These are phyloP conservation scores for Sechiopsis laciniata DNA, from an alignment of 306 rosid genomes.

Conservation along the genomic window DNA sequence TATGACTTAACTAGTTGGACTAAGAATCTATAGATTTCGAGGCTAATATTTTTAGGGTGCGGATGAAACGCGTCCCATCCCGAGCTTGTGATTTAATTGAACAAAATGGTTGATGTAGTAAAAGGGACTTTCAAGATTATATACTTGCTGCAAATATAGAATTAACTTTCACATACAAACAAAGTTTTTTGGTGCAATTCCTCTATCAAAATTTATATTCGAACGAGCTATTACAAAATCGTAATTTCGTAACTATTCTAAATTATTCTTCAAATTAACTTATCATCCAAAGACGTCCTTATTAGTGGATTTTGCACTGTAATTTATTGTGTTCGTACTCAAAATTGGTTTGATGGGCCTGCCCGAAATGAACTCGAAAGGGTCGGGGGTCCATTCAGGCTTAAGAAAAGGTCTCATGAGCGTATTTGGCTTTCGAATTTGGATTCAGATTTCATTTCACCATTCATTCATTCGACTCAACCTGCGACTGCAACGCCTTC, in stretches of 20 bases:
- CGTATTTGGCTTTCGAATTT: too few relatives aligned
- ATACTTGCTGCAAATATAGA: too few relatives aligned
- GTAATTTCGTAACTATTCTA: too few relatives aligned
- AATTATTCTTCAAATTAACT: too few relatives aligned
- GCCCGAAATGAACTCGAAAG: neutral
- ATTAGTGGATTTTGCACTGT: too few relatives aligned
- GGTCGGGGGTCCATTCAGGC: conserved; percentile 14
- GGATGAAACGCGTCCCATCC: conserved; percentile 75
- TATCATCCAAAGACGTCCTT: too few relatives aligned
- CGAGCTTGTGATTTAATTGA: conserved; percentile 51
- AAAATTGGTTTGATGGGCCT: neutral
- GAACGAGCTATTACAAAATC: too few relatives aligned
- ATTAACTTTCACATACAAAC: too few relatives aligned
- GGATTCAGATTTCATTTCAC: conserved; percentile 7
- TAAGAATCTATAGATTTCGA: neutral
- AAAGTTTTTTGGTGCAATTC: too few relatives aligned
- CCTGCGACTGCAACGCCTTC: too few relatives aligned
- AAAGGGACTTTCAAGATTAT: neutral
- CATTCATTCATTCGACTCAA: neutral
- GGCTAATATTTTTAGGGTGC: conserved; percentile 69
- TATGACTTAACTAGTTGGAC: neutral
- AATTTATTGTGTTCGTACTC: too few relatives aligned
- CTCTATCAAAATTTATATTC: too few relatives aligned
- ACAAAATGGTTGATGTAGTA: conserved; percentile 51
- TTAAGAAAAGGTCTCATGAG: neutral